Base-by-base conservation (phyloP, 202 grass and related monocot species). In the Bolboschoenoplectus hybrid region DNA sequence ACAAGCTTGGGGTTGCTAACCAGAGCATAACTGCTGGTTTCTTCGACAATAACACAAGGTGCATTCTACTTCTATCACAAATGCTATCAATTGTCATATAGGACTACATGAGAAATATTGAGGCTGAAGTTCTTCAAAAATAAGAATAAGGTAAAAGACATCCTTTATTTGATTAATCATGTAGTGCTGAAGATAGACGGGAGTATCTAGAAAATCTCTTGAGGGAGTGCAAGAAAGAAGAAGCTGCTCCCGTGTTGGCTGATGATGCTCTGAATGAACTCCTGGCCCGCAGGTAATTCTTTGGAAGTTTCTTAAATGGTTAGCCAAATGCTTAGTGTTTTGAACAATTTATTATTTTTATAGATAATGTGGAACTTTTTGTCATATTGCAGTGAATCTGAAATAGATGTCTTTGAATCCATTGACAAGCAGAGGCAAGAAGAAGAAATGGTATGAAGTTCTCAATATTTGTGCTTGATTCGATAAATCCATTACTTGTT, bases 11-110 rank as follows among this genome's bases (percentile, higher is more conserved):
- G 9, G 92, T 99, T 92, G 97, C 97, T 91, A 99, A 99, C 88
- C 97, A 99, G 89, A 99, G 97, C 90, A 99, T 99, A 85, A 99
- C 97, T 77, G 97, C 97, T 77, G 97, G 97, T 44, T 99, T 99
- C 88, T 99, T 99, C 61, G 97, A 99, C 89, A 99, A 99, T 67
- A 99, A 99, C 67, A 99, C 97, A 76, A 99, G 97, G 97, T 94
- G 39, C 53, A 39, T 83, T 83, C 40, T 78, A 43, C 51, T 73
- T 62, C 0, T 46, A 26, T 49, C 70, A 63, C 87, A 74, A 79
- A 20, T 16, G 43, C 36, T 69, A 68, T 47, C 39, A 34, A 47
- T 81, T 40, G 11, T 19, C 16, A 43, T 45, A 62, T 52, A 50
- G 45, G 71, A 74, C 52, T 34, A 52, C 13, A 75, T 52, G 47